Percentiles rank a stretch among this genome's conserved stretches.
Evolutionary conservation across 768 basidiomycete species (phyloP).

Genomic region (Guyanaporus albipodus): DNA sequence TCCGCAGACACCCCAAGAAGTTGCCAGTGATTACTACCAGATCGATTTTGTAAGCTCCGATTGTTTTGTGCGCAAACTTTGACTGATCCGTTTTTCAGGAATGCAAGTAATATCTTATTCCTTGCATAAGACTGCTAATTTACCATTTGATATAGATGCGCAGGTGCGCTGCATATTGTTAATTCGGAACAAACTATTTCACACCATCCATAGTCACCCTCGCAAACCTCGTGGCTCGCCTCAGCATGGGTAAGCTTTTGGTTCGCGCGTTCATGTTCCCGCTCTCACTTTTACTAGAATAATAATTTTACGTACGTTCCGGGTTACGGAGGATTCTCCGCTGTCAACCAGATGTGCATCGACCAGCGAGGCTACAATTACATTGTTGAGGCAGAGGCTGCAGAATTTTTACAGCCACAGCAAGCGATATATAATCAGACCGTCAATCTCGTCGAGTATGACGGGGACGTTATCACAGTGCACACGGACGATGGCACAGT

Average conservation of each 20-base stretch:
- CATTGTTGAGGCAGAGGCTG: conserved; percentile 53
- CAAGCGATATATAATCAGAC: conserved; percentile 50
- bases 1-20: conserved; percentile 41
- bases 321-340: conserved; percentile 55
- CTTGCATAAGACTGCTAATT: conserved; percentile 2
- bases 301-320: conserved; percentile 59
- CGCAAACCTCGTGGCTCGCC: conserved; percentile 59
- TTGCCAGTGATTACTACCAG: conserved; percentile 55
- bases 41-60: conserved; percentile 33
- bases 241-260: conserved; percentile 49
- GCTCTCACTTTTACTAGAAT: conserved; percentile 35
- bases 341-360: conserved; percentile 48
- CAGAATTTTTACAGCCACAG: conserved; percentile 42
- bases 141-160: conserved; percentile 13
- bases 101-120: conserved; percentile 18
- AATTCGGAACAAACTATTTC: background rate
- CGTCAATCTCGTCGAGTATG: conserved; percentile 46
- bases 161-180: conserved; percentile 18
- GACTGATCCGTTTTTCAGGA: conserved; percentile 18
- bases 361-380: conserved; percentile 64
- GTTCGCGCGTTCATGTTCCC: background rate
- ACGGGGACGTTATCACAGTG: conserved; percentile 46
- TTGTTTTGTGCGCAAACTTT: background rate
- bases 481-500: conserved; percentile 39
- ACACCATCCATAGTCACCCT: conserved; percentile 52